Evolutionary conservation across 371 early-diverging fungal species (phyloP), one percentile per base, ranked within the genome.

Genomic region (Saksenaea vasiformis): DNA sequence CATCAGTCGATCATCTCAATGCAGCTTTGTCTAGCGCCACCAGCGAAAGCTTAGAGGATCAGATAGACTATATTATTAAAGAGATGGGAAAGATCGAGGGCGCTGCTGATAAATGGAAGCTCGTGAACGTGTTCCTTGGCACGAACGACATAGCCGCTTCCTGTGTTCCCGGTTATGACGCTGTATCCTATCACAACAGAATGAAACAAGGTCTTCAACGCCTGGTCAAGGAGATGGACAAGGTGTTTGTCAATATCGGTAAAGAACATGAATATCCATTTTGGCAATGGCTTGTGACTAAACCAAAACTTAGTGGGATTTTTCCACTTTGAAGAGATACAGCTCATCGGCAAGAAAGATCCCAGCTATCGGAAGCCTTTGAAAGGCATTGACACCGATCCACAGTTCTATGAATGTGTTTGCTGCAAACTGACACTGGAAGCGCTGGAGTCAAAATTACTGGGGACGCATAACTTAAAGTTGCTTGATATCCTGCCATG

Each of bases 71-170:
- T n/a, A 31, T 79, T 8, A 59, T 64, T 26, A 38, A 71, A 56
- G 38, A 58, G 7, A 59, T 79, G 19, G 79, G 79, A 13, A 13
- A 31, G 3, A 47, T 19, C 10, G 68, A 76, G 1, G 35, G 34
- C 10, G 27, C 65, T 4, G 65, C 58, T 3, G 54, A 70, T 0
- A 57, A 66, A 13, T 79, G 76, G 76, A 79, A 79, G 34, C 17
- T 79, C 27, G 62, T 79, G 26, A 70, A 76, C 24, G 22, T 79
- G 5, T 70, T 66, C 44, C 65, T 79, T 38, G 79, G 79, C 0
- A 58, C 56, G 11, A 76, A 79, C 24, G 79, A 79, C 51, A 55
- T 69, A 0, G 56, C 74, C 11, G 58, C 67, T 1, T 70, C 70
- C 0, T 79, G 79, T 34, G 17, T 72, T 19, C 68, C 72, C 0